phyloP scores from a whole-genome alignment of 2,329 filamentous ascomycete species.

The Phialophora macrospora region DNA sequence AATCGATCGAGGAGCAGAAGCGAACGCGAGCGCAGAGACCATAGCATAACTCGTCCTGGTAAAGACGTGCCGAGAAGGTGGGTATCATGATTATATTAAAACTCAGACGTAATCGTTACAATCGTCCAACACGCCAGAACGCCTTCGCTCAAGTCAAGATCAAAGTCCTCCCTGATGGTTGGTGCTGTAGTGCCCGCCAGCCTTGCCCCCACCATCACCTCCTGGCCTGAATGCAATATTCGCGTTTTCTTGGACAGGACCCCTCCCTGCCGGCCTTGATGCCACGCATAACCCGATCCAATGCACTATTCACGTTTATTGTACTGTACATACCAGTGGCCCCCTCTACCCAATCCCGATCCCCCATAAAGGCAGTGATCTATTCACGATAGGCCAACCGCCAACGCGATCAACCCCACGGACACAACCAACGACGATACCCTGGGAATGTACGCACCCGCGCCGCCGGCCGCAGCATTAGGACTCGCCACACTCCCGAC shows the following conservation, averaged over 20 bases:
- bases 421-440: neutral
- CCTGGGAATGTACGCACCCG: neutral
- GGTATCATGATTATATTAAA: neutral
- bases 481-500: slow-evolving; percentile 25
- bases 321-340: neutral
- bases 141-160: neutral
- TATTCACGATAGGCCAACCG: neutral
- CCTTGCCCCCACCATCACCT: no score
- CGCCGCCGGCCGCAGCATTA: slow-evolving; percentile 6
- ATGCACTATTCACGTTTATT: neutral
- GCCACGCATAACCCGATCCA: neutral
- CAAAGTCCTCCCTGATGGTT: neutral
- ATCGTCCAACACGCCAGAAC: neutral
- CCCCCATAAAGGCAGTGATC: no score
- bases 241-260: neutral
- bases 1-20: no score
- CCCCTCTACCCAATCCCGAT: neutral
- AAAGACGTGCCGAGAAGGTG: no score
- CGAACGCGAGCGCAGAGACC: no score
- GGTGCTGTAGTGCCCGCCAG: neutral
- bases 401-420: neutral
- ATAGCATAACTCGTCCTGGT: no score
- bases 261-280: neutral
- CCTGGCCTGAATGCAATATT: no score
- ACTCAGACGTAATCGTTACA: neutral